These are phyloP conservation scores for Solanum sejunctum DNA, from an alignment of 257 asterid species.

Conservation along the genomic window DNA sequence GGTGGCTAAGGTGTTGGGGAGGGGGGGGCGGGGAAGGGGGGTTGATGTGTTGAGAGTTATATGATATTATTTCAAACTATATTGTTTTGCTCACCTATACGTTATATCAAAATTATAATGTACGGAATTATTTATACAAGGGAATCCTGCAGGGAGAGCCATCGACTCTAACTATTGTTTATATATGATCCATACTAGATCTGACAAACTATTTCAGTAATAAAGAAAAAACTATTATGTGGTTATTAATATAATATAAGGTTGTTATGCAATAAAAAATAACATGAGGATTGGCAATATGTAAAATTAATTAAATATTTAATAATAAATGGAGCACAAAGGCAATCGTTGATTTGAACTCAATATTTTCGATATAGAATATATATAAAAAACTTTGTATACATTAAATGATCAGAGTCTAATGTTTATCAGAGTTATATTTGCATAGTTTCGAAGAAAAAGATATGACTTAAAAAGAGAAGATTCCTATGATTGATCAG, in stretches of 20 bases:
- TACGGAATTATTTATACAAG: not conserved
- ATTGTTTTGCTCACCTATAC: not conserved
- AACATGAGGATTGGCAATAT: too few relatives aligned
- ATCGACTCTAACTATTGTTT: too few relatives aligned
- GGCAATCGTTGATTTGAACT: not conserved
- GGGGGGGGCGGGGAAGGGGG: too few relatives aligned
- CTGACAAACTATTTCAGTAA: not conserved
- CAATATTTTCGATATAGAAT: not conserved
- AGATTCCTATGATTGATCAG: not conserved
- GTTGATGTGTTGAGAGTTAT: too few relatives aligned
- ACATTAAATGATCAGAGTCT: not conserved
- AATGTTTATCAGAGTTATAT: not conserved
- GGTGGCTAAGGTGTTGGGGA: not conserved
- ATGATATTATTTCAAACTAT: too few relatives aligned
- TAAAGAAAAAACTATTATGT: too few relatives aligned
- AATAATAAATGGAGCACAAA: too few relatives aligned
- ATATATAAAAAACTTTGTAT: not conserved
- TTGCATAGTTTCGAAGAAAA: not conserved
- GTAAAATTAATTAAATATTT: too few relatives aligned
- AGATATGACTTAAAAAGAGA: not conserved
- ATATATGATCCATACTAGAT: too few relatives aligned
- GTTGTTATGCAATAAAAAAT: not conserved
- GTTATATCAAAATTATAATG: not conserved
- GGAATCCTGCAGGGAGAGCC: too few relatives aligned
- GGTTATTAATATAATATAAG: not conserved